These are phyloP conservation scores for Ogataea paraovalis DNA, from an alignment of 805 yeast species.

Conservation along the genomic window DNA sequence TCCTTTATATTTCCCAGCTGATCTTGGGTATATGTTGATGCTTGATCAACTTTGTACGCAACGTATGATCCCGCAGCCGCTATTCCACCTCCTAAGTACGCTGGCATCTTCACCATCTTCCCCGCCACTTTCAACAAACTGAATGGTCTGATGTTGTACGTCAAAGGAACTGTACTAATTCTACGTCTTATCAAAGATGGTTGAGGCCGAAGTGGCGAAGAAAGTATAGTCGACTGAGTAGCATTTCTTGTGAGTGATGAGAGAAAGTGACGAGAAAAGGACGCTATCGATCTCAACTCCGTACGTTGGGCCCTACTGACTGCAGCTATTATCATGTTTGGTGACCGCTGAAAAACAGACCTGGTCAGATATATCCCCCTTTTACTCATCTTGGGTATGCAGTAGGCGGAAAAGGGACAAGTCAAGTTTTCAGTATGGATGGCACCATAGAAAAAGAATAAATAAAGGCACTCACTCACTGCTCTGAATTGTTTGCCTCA, in stretches of 20 bases:
- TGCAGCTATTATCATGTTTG: background rate
- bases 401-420: no score
- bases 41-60: slow-evolving; percentile 88
- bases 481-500: no score
- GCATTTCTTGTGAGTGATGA: background rate
- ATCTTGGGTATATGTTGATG: slow-evolving; percentile 65
- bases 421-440: no score
- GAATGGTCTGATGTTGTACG: slow-evolving; percentile 17
- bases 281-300: background rate
- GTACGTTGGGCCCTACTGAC: background rate
- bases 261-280: background rate
- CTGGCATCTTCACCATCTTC: slow-evolving; percentile 62
- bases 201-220: slow-evolving; percentile 4
- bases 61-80: slow-evolving; percentile 95
- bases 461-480: no score
- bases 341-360: background rate
- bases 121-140: slow-evolving; percentile 44
- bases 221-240: slow-evolving; percentile 1
- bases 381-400: background rate
- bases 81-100: slow-evolving; percentile 80
- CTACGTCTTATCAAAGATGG: slow-evolving; percentile 2
- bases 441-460: no score
- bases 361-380: background rate
- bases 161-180: slow-evolving; percentile 1
- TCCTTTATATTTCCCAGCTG: slow-evolving; percentile 61